Percentiles rank a stretch among this genome's conserved stretches.
phyloP scores from a whole-genome alignment of 352 stramenopile species.

The Pythium oligandrum region DNA sequence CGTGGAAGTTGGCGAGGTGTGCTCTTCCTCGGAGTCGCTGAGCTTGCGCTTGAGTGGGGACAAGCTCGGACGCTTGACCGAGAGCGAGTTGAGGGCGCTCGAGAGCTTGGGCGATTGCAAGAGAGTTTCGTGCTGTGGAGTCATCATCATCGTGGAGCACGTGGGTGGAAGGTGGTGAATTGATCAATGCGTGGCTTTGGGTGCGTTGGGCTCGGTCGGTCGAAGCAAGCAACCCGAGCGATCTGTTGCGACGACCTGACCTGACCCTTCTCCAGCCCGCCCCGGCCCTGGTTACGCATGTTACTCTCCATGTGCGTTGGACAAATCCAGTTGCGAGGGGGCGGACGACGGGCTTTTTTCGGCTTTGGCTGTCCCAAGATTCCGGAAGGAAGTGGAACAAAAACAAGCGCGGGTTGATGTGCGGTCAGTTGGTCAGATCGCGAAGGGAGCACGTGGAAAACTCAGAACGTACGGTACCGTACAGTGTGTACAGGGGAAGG shows the following conservation, averaged over 20 bases:
- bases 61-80: constrained; percentile 34
- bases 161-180: constrained; percentile 4
- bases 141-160: constrained; percentile 18
- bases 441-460: no score
- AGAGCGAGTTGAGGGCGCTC: constrained; percentile 20
- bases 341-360: not conserved
- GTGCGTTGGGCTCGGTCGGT: no score
- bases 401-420: no score
- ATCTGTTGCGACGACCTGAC: constrained; percentile 6
- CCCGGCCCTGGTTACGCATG: no score
- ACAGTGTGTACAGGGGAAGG: no score
- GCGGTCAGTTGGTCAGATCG: no score
- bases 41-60: constrained; percentile 48
- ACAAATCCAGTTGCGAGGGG: constrained; percentile 3
- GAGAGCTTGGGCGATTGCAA: constrained; percentile 19
- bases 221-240: no score
- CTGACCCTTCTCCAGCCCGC: constrained; percentile 8
- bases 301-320: constrained; percentile 1
- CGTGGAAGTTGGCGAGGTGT: constrained; percentile 9
- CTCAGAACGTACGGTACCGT: no score
- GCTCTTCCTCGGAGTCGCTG: constrained; percentile 18
- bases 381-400: no score
- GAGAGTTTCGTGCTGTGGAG: constrained; percentile 11
- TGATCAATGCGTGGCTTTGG: constrained; percentile 7
- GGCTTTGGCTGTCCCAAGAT: not conserved